Percentiles rank a stretch among this genome's conserved stretches.
These are phyloP conservation scores for Colletotrichum sp. DNA, from an alignment of 2,329 filamentous ascomycete genomes.

Conservation along the genomic window DNA sequence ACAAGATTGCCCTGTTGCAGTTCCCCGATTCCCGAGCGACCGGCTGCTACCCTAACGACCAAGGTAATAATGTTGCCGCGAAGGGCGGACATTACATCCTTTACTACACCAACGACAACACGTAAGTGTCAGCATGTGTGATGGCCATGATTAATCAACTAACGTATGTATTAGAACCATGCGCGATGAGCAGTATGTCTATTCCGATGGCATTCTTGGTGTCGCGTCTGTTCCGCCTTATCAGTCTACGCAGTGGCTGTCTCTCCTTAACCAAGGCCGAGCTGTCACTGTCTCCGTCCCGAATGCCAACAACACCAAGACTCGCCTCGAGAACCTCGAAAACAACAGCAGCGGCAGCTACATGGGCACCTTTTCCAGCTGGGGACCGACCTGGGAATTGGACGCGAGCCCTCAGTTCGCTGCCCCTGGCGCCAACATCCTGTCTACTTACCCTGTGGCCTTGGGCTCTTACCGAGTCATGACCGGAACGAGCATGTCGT, in stretches of 20 bases:
- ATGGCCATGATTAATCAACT: neutral
- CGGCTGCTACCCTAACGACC: constrained; percentile 31
- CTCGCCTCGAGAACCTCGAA: constrained; percentile 5
- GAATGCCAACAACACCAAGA: constrained; percentile 10
- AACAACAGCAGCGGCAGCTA: constrained; percentile 27
- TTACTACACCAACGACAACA: constrained; percentile 24
- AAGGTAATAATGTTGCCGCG: constrained; percentile 41
- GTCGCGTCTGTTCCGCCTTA: constrained; percentile 2
- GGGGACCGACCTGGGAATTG: constrained; percentile 66
- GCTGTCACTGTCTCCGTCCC: neutral
- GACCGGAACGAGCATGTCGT: constrained; percentile 66
- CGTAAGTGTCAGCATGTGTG: neutral
- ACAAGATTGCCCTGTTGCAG: constrained; percentile 44
- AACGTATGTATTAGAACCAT: neutral
- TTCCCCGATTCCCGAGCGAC: constrained; percentile 31
- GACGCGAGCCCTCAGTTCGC: constrained; percentile 61
- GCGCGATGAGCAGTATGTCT: neutral
- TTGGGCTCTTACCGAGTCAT: constrained; percentile 57
- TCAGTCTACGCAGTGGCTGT: constrained; percentile 2
- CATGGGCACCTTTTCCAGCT: constrained; percentile 57
- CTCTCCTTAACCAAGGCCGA: neutral
- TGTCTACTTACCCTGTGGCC: constrained; percentile 59
- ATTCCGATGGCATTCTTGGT: neutral
- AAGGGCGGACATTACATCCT: constrained; percentile 44
- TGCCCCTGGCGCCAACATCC: constrained; percentile 60